Evolutionary conservation across 2,329 filamentous ascomycete genomes (phyloP).

Genomic region (Venturiaceae sp.): DNA sequence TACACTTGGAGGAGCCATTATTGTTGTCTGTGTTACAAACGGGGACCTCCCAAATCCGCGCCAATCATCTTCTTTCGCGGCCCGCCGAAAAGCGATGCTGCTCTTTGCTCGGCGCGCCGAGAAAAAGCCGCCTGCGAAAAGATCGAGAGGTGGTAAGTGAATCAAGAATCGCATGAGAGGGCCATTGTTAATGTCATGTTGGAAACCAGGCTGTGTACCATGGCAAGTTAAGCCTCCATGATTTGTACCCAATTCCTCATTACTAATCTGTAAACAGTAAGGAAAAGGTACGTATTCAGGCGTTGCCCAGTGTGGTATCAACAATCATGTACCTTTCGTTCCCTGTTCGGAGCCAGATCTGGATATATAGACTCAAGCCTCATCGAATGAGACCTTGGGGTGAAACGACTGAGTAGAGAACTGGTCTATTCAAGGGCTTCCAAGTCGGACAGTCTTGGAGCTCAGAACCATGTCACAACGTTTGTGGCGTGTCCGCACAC

Average conservation of each 20-base stretch:
- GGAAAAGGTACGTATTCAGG: neutral
- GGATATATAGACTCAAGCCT: too few relatives aligned
- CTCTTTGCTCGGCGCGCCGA: neutral
- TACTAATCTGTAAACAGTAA: neutral
- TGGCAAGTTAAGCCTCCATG: neutral
- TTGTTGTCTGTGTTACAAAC: neutral
- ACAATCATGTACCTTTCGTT: neutral
- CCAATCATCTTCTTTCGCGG: neutral
- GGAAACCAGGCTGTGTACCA: neutral
- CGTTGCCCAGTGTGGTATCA: neutral
- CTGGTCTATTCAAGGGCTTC: too few relatives aligned
- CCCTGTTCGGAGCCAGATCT: too few relatives aligned
- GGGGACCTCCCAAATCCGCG: neutral
- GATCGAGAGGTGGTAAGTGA: conserved; percentile 1
- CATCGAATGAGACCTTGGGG: too few relatives aligned
- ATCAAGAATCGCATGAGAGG: neutral
- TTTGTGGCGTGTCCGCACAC: too few relatives aligned
- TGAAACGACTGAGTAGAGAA: too few relatives aligned
- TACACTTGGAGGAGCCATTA: too few relatives aligned
- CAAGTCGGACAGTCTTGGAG: too few relatives aligned
- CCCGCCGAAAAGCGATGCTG: neutral
- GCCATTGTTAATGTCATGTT: neutral
- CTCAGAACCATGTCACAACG: too few relatives aligned
- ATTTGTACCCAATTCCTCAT: neutral
- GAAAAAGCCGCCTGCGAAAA: neutral